Base-by-base conservation (phyloP, 495 filamentous ascomycete genomes). In the Talaromyces borbonicus region DNA sequence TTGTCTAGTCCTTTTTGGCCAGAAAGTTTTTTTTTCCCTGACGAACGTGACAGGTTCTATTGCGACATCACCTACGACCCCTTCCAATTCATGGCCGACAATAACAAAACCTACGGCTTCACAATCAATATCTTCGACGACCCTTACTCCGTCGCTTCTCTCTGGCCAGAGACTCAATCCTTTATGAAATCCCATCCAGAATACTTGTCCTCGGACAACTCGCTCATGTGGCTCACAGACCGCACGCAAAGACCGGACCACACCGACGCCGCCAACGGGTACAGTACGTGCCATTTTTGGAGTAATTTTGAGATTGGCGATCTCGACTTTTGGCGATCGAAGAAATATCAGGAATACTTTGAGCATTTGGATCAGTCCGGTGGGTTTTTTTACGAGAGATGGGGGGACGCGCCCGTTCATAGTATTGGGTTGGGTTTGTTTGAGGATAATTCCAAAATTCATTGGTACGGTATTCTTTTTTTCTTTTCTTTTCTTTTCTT, bases 221-320 rank as follows among this genome's bases (percentile, higher is more conserved):
- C 93, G 56, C 75, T 85, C 69, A 65, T 72, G 11, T 99, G 92
- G 90, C 61, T 99, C 54, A 82, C 78, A 9, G 92, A 99, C 56
- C 78, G 75, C 31, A 60, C 71, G 30, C 73, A 78, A 38, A 74
- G 93, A 39, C 92, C 93, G 7, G 75, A 87, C 14, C 85, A 95
- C 62, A 85, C 83, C 53, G 48, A 67, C 14, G 76, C 79, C 41
- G 89, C 87, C 19, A 80, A 92, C 47, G 92, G 92, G 33, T 98
- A 96, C 72, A 92, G 85, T 9, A 98, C 93, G 12, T 99, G 93
- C 64, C 93, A 99, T 66, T 99, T 99, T 72, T 99, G 93, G 93
- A 87, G 79, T 49, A 99, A 99, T 67, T 99, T 99, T 56, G 93
- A 99, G 67, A 93, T 99, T 54, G 93, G 80, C 22, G 89, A 95